Evolutionary conservation across 129 eudicot species (phyloP).

Genomic region (Escallonia herrerae): DNA sequence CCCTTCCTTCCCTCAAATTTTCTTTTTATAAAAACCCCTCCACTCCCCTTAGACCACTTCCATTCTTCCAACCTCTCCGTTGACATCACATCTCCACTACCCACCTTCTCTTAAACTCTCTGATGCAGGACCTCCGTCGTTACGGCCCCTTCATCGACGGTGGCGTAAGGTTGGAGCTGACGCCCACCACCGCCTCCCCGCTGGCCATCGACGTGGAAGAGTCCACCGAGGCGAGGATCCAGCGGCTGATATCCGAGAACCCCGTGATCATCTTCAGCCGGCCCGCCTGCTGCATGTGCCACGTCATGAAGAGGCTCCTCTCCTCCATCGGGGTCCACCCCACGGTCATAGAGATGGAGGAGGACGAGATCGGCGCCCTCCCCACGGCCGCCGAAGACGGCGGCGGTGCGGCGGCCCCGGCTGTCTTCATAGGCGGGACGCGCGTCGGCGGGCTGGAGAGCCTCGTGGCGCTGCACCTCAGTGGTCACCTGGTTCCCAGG

Average conservation of each 20-base stretch:
- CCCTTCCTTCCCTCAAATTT: slow-evolving; percentile 2
- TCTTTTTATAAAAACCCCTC: slow-evolving; percentile 14
- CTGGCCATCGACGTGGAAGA: slow-evolving; percentile 70
- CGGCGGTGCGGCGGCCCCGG: slow-evolving; percentile 46
- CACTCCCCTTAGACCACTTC: background rate
- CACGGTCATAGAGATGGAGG: slow-evolving; percentile 81
- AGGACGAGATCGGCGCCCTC: slow-evolving; percentile 73
- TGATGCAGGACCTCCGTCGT: slow-evolving; percentile 52
- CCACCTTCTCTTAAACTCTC: background rate
- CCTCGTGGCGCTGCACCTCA: slow-evolving; percentile 74
- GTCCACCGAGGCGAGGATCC: slow-evolving; percentile 80
- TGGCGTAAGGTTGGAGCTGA: slow-evolving; percentile 71
- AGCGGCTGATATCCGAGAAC: slow-evolving; percentile 67
- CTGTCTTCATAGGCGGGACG: slow-evolving; percentile 71
- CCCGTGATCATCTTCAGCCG: slow-evolving; percentile 81
- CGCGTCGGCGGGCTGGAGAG: slow-evolving; percentile 81
- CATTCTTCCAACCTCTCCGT: background rate
- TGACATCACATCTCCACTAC: background rate
- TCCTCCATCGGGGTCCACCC: slow-evolving; percentile 77
- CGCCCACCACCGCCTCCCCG: slow-evolving; percentile 55
- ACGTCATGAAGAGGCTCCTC: slow-evolving; percentile 79
- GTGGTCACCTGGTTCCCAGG: slow-evolving; percentile 67
- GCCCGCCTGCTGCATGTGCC: slow-evolving; percentile 88
- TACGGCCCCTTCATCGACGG: slow-evolving; percentile 30
- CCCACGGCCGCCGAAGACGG: slow-evolving; percentile 9